Percentiles rank a stretch among this genome's conserved stretches.
Evolutionary conservation across 345 rosid genomes (phyloP).

Genomic region (Cardamine occulta): DNA sequence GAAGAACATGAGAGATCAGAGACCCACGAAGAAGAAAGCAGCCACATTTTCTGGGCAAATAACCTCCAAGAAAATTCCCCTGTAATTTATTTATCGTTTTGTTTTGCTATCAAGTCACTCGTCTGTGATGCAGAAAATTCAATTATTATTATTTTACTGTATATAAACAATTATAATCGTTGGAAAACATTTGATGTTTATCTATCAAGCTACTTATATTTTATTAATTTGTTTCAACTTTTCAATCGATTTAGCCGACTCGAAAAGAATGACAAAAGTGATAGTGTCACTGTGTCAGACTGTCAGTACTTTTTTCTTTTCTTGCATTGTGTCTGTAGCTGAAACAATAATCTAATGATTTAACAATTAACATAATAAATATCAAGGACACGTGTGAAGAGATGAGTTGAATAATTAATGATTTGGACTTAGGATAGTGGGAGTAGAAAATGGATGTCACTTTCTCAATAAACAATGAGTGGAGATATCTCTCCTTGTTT

Average conservation of each 20-base stretch:
- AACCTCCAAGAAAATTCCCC: neutral
- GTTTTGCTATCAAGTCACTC: neutral
- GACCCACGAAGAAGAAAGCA: conserved; percentile 40
- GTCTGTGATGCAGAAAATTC: neutral
- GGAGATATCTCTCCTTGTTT: neutral
- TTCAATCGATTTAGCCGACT: neutral
- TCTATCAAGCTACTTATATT: neutral
- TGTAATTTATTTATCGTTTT: neutral
- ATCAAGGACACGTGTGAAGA: conserved; percentile 28
- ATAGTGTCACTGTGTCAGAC: neutral
- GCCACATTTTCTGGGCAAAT: conserved; percentile 27
- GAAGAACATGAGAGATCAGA: conserved; percentile 39
- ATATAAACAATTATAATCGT: too few species aligned
- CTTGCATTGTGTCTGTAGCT: neutral
- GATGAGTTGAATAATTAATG: neutral
- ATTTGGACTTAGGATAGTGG: neutral
- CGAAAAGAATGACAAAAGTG: neutral
- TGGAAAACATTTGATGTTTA: neutral
- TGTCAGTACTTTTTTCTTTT: neutral
- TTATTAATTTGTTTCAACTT: neutral
- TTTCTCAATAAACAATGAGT: conserved; percentile 5
- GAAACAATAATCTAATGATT: neutral
- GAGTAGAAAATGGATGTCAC: conserved; percentile 25
- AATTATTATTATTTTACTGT: neutral
- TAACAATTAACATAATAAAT: too few species aligned